Base-by-base conservation (phyloP, 768 basidiomycete species). In the Cystofilobasidium capitatum region DNA sequence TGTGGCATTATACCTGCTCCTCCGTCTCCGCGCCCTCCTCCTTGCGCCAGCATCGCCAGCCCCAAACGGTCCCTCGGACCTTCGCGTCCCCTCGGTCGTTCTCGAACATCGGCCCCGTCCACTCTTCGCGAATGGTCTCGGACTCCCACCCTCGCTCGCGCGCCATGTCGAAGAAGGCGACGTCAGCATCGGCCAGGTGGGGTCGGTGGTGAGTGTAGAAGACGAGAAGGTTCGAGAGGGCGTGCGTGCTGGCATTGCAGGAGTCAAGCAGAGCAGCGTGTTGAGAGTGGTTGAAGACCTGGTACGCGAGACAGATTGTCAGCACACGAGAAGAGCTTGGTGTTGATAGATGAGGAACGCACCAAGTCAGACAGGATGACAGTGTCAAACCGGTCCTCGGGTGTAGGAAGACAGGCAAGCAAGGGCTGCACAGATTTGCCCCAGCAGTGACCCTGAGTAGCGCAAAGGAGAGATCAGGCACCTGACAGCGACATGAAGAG, bases 121-220 rank as follows among this genome's bases (percentile, higher is more conserved):
- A 82, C 72, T 82, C 81, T 4, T 81, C 84, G 6, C 89, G 73
- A 26, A 92, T 81, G 72, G 87, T 79, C 70, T 88, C 83, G 69
- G 87, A 88, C 6, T 70, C 70, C 93, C 91, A 94, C 0, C 88
- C 88, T 10, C 77, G 75, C 40, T 75, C 76, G 39, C 78, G 73
- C 3, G 88, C 89, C 72, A 82, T 83, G 12, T 73, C 73, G 73
- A 97, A 91, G 76, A 94, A 96, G 2, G 82, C 81, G 79, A 92
- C 83, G 73, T 96, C 92, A 16, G 85, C 83, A 65, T 88, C 80
- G 0, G 89, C 89, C 10, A 91, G 81, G 68, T 87, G 87, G 0
- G 92, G 92, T 0, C 88, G 82, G 71, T 96, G 91, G 69, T 93
- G 91, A 0, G 87, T 86, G 75, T 88, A 92, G 77, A 96, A 94